Percentiles rank a stretch among this genome's conserved stretches.
These are phyloP conservation scores for Penicillium nordicum DNA, from an alignment of 2,329 filamentous ascomycete species.

Conservation along the genomic window DNA sequence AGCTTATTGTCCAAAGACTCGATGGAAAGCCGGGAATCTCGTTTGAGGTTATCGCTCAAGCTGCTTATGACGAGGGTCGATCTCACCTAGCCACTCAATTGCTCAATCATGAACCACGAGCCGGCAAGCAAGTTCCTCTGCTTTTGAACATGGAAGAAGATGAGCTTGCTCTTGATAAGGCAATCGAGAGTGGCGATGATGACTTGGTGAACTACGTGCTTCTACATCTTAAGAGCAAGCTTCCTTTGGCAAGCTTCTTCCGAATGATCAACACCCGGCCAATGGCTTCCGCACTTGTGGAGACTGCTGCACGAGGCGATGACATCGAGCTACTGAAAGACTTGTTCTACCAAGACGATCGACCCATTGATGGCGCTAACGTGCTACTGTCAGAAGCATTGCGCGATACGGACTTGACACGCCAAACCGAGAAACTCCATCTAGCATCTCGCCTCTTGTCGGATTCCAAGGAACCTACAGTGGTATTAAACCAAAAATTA, in stretches of 20 bases:
- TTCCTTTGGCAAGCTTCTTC: constrained; percentile 89
- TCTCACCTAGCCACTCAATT: constrained; percentile 84
- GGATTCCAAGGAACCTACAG: constrained; percentile 73
- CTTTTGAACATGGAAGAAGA: constrained; percentile 95
- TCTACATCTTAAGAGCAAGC: constrained; percentile 80
- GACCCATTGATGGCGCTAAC: constrained; percentile 80
- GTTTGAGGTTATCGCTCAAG: constrained; percentile 87
- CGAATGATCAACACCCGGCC: constrained; percentile 82
- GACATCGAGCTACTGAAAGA: constrained; percentile 85
- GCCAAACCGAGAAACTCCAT: constrained; percentile 80
- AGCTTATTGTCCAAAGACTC: constrained; percentile 79
- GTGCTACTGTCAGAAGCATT: constrained; percentile 84
- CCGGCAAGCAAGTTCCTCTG: constrained; percentile 92
- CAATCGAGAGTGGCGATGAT: constrained; percentile 90
- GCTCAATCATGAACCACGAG: constrained; percentile 88
- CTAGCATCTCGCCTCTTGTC: constrained; percentile 76
- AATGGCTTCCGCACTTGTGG: constrained; percentile 82
- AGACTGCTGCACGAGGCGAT: constrained; percentile 75
- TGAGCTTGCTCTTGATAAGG: constrained; percentile 90
- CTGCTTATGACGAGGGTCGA: constrained; percentile 91
- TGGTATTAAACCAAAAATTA: constrained; percentile 64
- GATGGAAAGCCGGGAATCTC: constrained; percentile 88
- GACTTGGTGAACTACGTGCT: constrained; percentile 90
- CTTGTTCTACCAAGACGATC: constrained; percentile 95
- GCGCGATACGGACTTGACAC: constrained; percentile 64